These are phyloP conservation scores for Oryza meridionalis DNA, from an alignment of 176 grass and related monocot species.

Conservation along the genomic window DNA sequence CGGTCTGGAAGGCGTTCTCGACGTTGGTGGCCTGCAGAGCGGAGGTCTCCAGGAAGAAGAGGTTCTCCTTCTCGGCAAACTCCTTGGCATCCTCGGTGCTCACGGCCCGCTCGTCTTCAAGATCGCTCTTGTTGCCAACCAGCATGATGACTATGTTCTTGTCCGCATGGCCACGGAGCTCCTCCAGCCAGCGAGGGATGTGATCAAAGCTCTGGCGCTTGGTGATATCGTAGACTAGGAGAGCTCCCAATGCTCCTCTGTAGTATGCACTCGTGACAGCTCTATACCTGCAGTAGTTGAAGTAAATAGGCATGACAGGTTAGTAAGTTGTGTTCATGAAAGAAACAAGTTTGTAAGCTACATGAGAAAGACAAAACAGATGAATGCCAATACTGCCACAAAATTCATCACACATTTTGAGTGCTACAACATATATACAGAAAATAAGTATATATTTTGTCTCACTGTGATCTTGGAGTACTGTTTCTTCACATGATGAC, in stretches of 20 bases:
- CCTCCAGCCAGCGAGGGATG: slow-evolving; percentile 63
- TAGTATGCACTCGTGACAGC: slow-evolving; percentile 67
- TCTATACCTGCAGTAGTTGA: slow-evolving; percentile 45
- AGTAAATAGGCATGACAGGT: slow-evolving; percentile 14
- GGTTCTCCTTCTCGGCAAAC: slow-evolving; percentile 60
- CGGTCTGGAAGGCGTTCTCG: slow-evolving; percentile 49
- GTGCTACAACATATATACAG: neutral
- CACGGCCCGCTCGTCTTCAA: slow-evolving; percentile 52
- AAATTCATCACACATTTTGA: neutral
- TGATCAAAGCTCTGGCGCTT: slow-evolving; percentile 59
- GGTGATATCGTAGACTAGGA: slow-evolving; percentile 62
- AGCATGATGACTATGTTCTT: slow-evolving; percentile 65
- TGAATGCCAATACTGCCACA: neutral
- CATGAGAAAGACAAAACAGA: neutral
- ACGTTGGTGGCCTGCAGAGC: slow-evolving; percentile 56
- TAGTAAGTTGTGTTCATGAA: neutral
- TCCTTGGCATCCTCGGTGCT: slow-evolving; percentile 53
- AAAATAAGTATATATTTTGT: neutral
- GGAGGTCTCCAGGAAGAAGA: slow-evolving; percentile 60
- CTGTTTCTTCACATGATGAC: neutral
- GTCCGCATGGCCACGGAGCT: slow-evolving; percentile 55
- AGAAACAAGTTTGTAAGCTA: too few species aligned
- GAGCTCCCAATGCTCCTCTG: slow-evolving; percentile 57
- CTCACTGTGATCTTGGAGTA: neutral
- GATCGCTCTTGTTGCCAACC: slow-evolving; percentile 55